Evolutionary conservation across 768 basidiomycete species (phyloP), one percentile per base, ranked within the genome.

Genomic region (Aureoboletus auriporus): DNA sequence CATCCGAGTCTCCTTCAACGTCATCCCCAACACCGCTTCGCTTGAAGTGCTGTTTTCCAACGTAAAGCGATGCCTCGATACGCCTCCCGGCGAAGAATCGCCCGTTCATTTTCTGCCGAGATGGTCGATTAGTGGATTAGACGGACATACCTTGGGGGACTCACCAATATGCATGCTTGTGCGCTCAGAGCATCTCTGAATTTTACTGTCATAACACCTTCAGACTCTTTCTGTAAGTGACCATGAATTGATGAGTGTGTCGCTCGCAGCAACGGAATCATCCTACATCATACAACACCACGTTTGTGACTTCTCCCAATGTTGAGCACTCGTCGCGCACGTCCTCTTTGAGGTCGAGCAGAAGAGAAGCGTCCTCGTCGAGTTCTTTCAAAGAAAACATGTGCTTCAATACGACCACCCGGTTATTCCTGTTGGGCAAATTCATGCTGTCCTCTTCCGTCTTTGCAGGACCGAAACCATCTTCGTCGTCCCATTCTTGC

Each of bases 201-300:
- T 58, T 97, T 96, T 53, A 98, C 84, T 0, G 93, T 94, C 83
- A 98, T 97, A 53, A 98, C 70, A 4, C 96, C 95, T 33, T 95
- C 92, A 30, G 81, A 69, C 66, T 99, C 96, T 75, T 86, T 82
- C 93, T 99, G 69, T 36, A 50, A 17, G 47, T 12, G 34, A 33
- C 16, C 35, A 41, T 34, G 46, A 45, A 39, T 35, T 14, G 10
- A 43, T 50, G 10, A 57, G 48, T 33, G 26, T 39, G 27, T 38
- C 8, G 38, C 36, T 34, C 28, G 30, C 33, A 46, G 41, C 29
- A 14, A 39, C 2, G 9, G 23, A 47, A 42, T 12, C 35, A 10
- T 75, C 89, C 67, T 66, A 95, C 95, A 70, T 99, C 95, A 61
- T 95, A 98, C 35, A 99, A 68, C 28, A 92, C 84, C 1, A 97